phyloP scores from a whole-genome alignment of 768 basidiomycete genomes.

The Strobilomyces confusus region DNA sequence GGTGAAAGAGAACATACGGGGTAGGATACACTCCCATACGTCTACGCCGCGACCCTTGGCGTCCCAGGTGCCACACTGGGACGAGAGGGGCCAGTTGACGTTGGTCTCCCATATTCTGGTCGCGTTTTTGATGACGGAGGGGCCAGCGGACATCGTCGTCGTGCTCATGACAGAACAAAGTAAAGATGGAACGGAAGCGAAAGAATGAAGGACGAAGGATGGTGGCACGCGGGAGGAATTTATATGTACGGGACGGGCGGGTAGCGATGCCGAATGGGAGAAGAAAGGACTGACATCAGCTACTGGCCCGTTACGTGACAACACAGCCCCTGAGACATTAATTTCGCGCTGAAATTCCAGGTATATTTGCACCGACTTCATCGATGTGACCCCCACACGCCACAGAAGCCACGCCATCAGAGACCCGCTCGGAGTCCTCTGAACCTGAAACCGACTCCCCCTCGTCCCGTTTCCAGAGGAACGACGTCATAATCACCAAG shows the following conservation, averaged over 20 bases:
- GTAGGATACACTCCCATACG: slow-evolving; percentile 70
- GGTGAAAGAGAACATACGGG: slow-evolving; percentile 43
- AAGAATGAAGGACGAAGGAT: background rate
- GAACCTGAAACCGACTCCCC: background rate
- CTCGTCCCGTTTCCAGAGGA: slow-evolving; percentile 20
- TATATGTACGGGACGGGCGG: slow-evolving; percentile 26
- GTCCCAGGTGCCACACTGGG: slow-evolving; percentile 74
- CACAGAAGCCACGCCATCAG: slow-evolving; percentile 14
- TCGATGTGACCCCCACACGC: slow-evolving; percentile 24
- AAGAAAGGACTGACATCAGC: slow-evolving; percentile 35
- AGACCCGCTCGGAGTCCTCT: background rate
- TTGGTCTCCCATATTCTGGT: slow-evolving; percentile 71
- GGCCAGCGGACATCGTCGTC: slow-evolving; percentile 18
- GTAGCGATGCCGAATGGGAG: slow-evolving; percentile 25
- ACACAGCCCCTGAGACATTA: slow-evolving; percentile 27
- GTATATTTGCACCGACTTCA: slow-evolving; percentile 12
- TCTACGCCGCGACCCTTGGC: slow-evolving; percentile 61
- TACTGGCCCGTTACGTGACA: slow-evolving; percentile 19
- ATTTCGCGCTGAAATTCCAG: slow-evolving; percentile 9
- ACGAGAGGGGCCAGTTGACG: slow-evolving; percentile 58
- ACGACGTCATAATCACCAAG: slow-evolving; percentile 18
- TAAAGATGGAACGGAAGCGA: background rate
- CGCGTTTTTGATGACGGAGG: slow-evolving; percentile 51
- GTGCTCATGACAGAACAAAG: slow-evolving; percentile 17
- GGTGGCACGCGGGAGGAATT: slow-evolving; percentile 15